phyloP scores from a whole-genome alignment of 176 grass and related monocot genomes.

The Zizania latifolia region DNA sequence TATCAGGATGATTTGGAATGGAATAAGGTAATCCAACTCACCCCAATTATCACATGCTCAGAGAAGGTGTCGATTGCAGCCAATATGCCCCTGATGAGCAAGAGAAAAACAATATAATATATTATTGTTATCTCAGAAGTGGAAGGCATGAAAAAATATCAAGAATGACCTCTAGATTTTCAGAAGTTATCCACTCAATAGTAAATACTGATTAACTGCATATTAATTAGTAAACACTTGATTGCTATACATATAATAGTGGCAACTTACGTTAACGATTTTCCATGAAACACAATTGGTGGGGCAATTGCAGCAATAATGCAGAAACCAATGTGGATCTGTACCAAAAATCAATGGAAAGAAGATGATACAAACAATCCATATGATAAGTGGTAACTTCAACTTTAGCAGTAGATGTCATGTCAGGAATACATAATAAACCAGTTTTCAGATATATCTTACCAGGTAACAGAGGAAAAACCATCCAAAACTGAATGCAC shows the following conservation, averaged over 20 bases:
- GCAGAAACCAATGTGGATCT: slow-evolving; percentile 86
- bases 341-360: slow-evolving; percentile 20
- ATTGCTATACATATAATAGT: not conserved
- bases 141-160: not conserved
- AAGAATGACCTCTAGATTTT: not conserved
- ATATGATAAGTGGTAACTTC: not conserved
- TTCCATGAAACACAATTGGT: slow-evolving; percentile 72
- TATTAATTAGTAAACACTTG: not conserved
- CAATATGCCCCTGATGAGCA: slow-evolving; percentile 66
- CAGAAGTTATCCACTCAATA: not conserved
- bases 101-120: not conserved
- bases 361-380: not conserved
- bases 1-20: not conserved
- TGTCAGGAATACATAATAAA: not conserved
- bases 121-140: not conserved
- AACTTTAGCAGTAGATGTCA: not conserved
- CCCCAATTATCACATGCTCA: slow-evolving; percentile 71
- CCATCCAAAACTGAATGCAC: slow-evolving; percentile 78
- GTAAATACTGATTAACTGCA: not conserved
- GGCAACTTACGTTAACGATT: slow-evolving; percentile 75
- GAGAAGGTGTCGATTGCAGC: slow-evolving; percentile 84
- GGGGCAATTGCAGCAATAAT: slow-evolving; percentile 97
- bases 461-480: slow-evolving; percentile 87
- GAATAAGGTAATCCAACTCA: slow-evolving; percentile 27
- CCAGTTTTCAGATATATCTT: slow-evolving; percentile 18